phyloP scores from a whole-genome alignment of 2,329 filamentous ascomycete genomes.

The Chrysoporthe cubensis region DNA sequence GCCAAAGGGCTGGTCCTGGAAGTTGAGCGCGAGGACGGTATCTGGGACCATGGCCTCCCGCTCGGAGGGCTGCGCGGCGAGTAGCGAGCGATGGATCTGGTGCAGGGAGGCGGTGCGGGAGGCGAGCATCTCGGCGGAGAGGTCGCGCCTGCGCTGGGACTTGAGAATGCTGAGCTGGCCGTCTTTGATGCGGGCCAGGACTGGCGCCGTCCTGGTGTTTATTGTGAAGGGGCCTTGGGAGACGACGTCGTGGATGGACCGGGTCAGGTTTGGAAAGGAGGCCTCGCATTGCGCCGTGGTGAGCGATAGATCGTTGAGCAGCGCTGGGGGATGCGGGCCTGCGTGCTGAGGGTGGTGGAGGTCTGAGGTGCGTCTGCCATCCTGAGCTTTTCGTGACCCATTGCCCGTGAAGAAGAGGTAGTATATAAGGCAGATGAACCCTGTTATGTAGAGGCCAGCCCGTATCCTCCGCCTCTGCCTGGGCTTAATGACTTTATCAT shows the following conservation, averaged over 20 bases:
- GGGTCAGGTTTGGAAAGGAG: slow-evolving; percentile 51
- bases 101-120: slow-evolving; percentile 57
- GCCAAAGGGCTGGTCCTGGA: slow-evolving; percentile 53
- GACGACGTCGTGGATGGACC: slow-evolving; percentile 50
- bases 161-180: slow-evolving; percentile 51
- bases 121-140: slow-evolving; percentile 50
- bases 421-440: slow-evolving; percentile 32
- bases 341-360: background rate
- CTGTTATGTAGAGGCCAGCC: slow-evolving; percentile 31
- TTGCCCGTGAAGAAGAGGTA: slow-evolving; percentile 34
- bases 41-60: slow-evolving; percentile 46
- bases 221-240: slow-evolving; percentile 49
- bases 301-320: slow-evolving; percentile 44
- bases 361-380: background rate
- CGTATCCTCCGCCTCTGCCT: slow-evolving; percentile 32
- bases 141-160: slow-evolving; percentile 43
- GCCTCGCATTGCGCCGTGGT: slow-evolving; percentile 47
- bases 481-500: slow-evolving; percentile 30
- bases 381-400: background rate
- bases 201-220: slow-evolving; percentile 41
- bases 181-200: slow-evolving; percentile 48
- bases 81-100: slow-evolving; percentile 56
- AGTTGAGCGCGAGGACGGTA: slow-evolving; percentile 56
- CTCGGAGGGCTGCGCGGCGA: slow-evolving; percentile 46
- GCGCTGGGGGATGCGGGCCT: slow-evolving; percentile 25